Evolutionary conservation across 345 rosid species (phyloP), one percentile per base, ranked within the genome.

Genomic region (Eucalyptus urophylla): DNA sequence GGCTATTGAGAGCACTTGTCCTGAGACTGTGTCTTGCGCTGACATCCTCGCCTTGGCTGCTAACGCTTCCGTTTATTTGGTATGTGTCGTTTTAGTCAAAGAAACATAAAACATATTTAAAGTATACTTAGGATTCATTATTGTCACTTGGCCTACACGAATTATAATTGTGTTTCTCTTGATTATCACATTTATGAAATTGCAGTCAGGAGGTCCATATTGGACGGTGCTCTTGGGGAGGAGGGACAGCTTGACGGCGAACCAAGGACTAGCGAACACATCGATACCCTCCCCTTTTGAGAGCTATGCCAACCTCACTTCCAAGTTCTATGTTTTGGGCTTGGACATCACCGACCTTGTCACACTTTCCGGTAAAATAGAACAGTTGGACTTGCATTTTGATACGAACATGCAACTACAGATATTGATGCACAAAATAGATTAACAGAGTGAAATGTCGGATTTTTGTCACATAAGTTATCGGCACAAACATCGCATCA

Each of bases 1-100:
- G 11, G 95, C 96, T 14, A 90, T 95, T 5, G 99, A 96, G 86
- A 93, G 89, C 49, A 89, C 95, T 86, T 96, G 99, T 86, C 94
- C 96, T 4, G 95, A 95, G 12, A 88, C 93, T 50, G 99, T 96
- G 80, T 96, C 98, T 54, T 96, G 99, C 87, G 95, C 97, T 7
- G 97, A 96, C 90, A 80, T 96, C 83, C 93, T 96, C 11, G 96
- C 98, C 76, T 89, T 96, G 29, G 95, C 97, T 3, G 92, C 98
- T 1, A 93, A 95, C 89, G 89, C 95, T 31, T 91, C 96, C 8
- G 97, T 96, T 83, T 90, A 93, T 87, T 88, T 93, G 96, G 99
- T 95, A 91, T 62, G 29, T 29, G 16, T 29, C 6, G 69, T 29
- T 29, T 50, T 50, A 1, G 54, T 50, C 54, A 50, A 50, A 50